These are phyloP conservation scores for Metschnikowia cubensis DNA, from an alignment of 805 yeast genomes.

Conservation along the genomic window DNA sequence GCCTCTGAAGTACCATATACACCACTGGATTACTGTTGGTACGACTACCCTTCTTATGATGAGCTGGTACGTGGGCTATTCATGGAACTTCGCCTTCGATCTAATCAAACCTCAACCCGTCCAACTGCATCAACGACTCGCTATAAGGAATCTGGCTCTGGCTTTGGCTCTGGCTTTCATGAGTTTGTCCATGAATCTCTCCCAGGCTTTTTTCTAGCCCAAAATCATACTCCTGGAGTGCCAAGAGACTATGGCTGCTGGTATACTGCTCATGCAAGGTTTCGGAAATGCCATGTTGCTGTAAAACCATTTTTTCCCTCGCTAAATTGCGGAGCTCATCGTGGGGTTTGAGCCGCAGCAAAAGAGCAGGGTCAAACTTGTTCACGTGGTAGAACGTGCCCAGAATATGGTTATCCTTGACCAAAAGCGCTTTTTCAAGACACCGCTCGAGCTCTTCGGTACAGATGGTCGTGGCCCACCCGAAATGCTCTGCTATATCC, in stretches of 20 bases:
- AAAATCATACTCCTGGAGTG: conserved; percentile 10
- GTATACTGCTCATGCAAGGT: conserved; percentile 6
- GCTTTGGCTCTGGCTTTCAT: too few species aligned
- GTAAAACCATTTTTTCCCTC: conserved; percentile 6
- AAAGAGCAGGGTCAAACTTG: conserved; percentile 11
- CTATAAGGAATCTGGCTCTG: not conserved
- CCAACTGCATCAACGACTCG: not conserved
- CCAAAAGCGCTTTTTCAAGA: conserved; percentile 52
- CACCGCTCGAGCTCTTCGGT: conserved; percentile 60
- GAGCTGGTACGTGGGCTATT: not conserved
- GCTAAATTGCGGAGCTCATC: conserved; percentile 4
- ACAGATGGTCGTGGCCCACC: conserved; percentile 66
- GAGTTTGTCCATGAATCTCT: too few species aligned
- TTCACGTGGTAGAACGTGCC: conserved; percentile 65
- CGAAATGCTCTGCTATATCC: conserved; percentile 46
- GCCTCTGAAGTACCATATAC: too few species aligned
- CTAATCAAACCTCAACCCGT: not conserved
- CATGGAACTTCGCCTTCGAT: not conserved
- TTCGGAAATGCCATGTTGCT: conserved; percentile 11
- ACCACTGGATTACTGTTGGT: too few species aligned
- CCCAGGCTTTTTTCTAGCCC: not conserved
- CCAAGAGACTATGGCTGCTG: conserved; percentile 1
- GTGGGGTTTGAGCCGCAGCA: conserved; percentile 8
- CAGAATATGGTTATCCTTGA: conserved; percentile 63
- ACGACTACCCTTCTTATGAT: too few species aligned